Base-by-base conservation (phyloP, 768 basidiomycete genomes). In the Leccinum rimulosum region DNA sequence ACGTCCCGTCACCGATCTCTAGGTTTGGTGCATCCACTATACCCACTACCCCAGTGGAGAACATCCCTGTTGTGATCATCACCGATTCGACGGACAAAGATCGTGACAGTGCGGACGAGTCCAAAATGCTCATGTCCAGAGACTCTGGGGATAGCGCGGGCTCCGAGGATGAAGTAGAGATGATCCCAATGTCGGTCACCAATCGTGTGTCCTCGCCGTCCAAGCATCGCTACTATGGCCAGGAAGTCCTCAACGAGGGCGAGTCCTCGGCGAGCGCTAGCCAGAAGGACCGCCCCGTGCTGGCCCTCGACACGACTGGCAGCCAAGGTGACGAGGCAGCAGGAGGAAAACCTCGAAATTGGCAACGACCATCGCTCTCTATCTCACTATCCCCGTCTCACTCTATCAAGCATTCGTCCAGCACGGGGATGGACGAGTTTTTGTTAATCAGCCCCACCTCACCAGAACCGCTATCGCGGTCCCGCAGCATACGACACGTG, bases 371-470 rank as follows among this genome's bases (percentile, higher is more conserved):
- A 0, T 66, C 66, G 2, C 52, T 59, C 45, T 57, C 66, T 3
- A 3, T 62, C 15, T 68, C 66, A 6, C 53, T 61, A 14, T 55
- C 66, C 0, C 54, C 27, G 6, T 55, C 66, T 7, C 63, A 45
- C 19, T 68, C 66, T 3, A 56, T 66, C 9, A 54, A 28, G 31
- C 67, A 61, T 52, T 59, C 61, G 27, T 59, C 67, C 22, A 31
- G 30, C 10, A 47, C 57, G 10, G 66, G 66, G 10, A 68, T 68
- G 66, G 67, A 68, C 7, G 66, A 66, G 28, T 68, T 68, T 40
- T 36, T 68, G 19, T 22, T 68, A 50, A 54, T 68, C 12, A 56
- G 54, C 12, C 59, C 61, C 1, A 17, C 61, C 6, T 61, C 64
- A 4, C 45, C 52, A 2, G 50, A 43, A 11, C 27, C 48, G 6